Percentiles rank a stretch among this genome's conserved stretches.
phyloP scores from a whole-genome alignment of 805 yeast genomes.

The Pichia pseudocactophila region DNA sequence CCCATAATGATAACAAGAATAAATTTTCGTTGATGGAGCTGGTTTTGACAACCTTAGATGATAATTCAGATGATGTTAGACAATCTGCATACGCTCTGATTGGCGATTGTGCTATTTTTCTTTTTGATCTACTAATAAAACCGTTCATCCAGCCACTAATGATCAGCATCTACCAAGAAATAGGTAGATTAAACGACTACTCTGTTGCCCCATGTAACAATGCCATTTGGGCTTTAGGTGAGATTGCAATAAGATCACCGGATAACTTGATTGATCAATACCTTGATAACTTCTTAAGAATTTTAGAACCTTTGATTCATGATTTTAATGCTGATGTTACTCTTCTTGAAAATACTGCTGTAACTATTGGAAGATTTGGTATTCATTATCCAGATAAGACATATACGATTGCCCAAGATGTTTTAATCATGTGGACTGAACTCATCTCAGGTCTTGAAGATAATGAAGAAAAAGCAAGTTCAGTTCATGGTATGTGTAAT shows the following conservation, averaged over 20 bases:
- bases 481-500: constrained; percentile 76
- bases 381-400: constrained; percentile 44
- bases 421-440: constrained; percentile 63
- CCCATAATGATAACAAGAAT: constrained; percentile 16
- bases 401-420: constrained; percentile 6
- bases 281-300: constrained; percentile 42
- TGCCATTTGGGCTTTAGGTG: constrained; percentile 92
- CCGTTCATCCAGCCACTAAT: constrained; percentile 46
- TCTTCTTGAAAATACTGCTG: constrained; percentile 79
- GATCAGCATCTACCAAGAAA: constrained; percentile 60
- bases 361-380: constrained; percentile 83
- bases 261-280: constrained; percentile 41
- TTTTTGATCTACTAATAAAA: constrained; percentile 36
- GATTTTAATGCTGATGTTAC: constrained; percentile 47
- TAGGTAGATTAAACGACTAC: constrained; percentile 37
- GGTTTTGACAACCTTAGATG: constrained; percentile 62
- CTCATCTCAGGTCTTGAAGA: constrained; percentile 61
- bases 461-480: constrained; percentile 81
- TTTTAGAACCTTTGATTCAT: constrained; percentile 53
- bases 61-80: constrained; percentile 77
- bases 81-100: constrained; percentile 84
- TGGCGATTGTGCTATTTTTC: constrained; percentile 77
- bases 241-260: constrained; percentile 56
- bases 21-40: constrained; percentile 43
- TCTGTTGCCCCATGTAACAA: constrained; percentile 69